A percentile compares a stretch with the other conserved stretches of the same genome.
phyloP scores from a whole-genome alignment of 805 yeast genomes.

The Spathaspora arborariae region DNA sequence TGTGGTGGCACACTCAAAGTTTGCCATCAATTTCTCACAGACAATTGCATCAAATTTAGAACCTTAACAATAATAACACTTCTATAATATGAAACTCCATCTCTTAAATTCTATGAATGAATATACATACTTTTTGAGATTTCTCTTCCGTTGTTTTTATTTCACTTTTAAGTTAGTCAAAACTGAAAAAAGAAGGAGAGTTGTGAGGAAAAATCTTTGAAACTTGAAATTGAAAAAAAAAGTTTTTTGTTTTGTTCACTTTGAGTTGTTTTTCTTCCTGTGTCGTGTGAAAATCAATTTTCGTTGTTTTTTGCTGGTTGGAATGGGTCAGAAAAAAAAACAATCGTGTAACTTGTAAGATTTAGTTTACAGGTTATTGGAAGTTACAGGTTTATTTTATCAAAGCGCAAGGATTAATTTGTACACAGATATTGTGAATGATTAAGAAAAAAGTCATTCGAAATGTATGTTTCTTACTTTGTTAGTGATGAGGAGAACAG shows the following conservation, averaged over 20 bases:
- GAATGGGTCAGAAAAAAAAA: not conserved
- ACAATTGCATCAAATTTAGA: not conserved
- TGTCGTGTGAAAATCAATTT: not conserved
- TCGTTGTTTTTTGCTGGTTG: not conserved
- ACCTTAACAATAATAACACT: not conserved
- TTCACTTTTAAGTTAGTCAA: not conserved
- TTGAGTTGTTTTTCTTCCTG: not conserved
- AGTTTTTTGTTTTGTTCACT: constrained; percentile 1
- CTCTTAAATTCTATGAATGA: not conserved
- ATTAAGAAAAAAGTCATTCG: too few relatives aligned
- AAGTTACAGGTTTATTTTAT: not conserved
- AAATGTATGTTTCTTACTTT: too few relatives aligned
- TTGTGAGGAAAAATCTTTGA: not conserved
- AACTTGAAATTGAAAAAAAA: not conserved
- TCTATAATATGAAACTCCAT: not conserved
- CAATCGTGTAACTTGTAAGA: not conserved
- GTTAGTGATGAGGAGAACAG: too few relatives aligned
- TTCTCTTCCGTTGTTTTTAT: not conserved
- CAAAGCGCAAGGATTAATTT: not conserved
- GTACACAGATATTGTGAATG: too few relatives aligned
- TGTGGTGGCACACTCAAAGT: not conserved
- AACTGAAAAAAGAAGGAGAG: not conserved
- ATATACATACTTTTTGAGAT: not conserved
- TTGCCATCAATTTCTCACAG: not conserved
- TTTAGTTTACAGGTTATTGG: not conserved